Evolutionary conservation across 768 basidiomycete species (phyloP), one percentile per base, ranked within the genome.

Genomic region (Leccinum ochraceum): DNA sequence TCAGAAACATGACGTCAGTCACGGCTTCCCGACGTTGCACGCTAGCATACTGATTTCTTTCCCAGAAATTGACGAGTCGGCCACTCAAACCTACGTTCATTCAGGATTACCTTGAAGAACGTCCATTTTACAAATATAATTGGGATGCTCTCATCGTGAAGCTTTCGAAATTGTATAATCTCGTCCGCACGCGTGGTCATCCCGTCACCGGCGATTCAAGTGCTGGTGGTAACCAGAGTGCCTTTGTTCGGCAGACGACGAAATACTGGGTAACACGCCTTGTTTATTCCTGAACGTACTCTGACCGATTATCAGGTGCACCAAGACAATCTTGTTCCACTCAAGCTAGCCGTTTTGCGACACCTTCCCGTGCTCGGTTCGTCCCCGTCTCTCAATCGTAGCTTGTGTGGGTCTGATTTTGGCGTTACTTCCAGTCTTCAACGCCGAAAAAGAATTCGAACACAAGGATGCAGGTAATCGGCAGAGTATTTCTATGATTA

Each of bases 211-310:
- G 97, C 24, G 97, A 99, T 70, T 86, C 95, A 2, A 89, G 88
- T 66, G 97, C 97, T 1, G 97, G 97, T 30, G 95, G 96, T 1
- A 90, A 77, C 65, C 97, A 99, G 78, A 97, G 92, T 66, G 97
- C 96, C 2, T 99, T 99, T 69, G 92, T 98, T n/a, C 78, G 97
- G 44, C 95, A 97, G 75, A 99, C 97, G 36, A 98, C 97, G 11
- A 99, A 99, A 73, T 99, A 99, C 70, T 99, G 97, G 97, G 96
- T 92, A 71, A 55, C 74, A 67, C 17, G n/a, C n/a, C 36, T 11
- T 20, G 10, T 2, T 37, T 37, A 6, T 48, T 26, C 20, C 36
- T 52, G 20, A 6, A 44, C 32, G 11, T 36, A 52, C 7, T 62
- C 66, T 63, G 51, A 66, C 42, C 11, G 16, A 6, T 36, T 3